Percentiles rank a stretch among this genome's conserved stretches.
These are phyloP conservation scores for Eugenia klotzschiana DNA, from an alignment of 441 rosid genomes.

Conservation along the genomic window DNA sequence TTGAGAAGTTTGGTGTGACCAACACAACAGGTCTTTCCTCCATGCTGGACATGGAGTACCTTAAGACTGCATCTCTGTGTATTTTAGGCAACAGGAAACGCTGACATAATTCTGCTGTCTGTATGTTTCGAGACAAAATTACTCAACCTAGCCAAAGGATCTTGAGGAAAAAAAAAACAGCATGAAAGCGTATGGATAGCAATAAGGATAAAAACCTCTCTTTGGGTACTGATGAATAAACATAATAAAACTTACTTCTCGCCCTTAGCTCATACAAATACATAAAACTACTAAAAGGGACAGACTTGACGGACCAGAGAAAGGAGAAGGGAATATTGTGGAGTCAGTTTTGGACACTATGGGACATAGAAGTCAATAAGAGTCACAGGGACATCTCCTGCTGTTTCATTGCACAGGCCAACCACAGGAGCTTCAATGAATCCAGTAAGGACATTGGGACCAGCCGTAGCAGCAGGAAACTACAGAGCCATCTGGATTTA, in stretches of 20 bases:
- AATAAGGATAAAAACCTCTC: background rate
- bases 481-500: conserved; percentile 75
- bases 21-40: background rate
- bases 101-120: background rate
- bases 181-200: background rate
- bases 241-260: background rate
- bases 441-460: conserved; percentile 72
- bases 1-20: background rate
- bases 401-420: conserved; percentile 25
- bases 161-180: background rate
- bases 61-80: background rate
- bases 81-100: background rate
- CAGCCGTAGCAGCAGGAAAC: conserved; percentile 73
- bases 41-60: background rate
- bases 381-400: background rate
- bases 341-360: background rate
- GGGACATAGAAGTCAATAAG: background rate
- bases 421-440: conserved; percentile 80
- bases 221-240: background rate
- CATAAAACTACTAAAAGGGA: background rate
- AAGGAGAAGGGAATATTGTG: background rate
- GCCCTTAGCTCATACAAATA: background rate
- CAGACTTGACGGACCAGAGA: background rate
- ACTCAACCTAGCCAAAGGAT: background rate
- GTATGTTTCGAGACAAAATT: background rate